A percentile compares a stretch with the other conserved stretches of the same genome.
Conservation (phyloP, 768 basidiomycete species). For the Tricholoma furcatifolium region DNA sequence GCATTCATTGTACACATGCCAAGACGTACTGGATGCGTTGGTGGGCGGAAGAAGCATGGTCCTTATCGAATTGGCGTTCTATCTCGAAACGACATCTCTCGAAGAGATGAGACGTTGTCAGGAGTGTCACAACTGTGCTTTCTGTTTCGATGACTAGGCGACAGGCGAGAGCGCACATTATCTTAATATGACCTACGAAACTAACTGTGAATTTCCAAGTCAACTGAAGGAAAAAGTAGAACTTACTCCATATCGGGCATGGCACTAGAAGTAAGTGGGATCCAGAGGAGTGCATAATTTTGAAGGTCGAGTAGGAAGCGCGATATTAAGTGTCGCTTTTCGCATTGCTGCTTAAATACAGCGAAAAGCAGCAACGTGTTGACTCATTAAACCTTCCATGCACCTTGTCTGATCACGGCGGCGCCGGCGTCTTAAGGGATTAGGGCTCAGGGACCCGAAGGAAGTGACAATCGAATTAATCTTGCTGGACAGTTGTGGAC, state of each 20-base stretch:
- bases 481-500: no score
- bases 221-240: not conserved
- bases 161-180: slow-evolving; percentile 9
- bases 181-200: slow-evolving; percentile 13
- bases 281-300: not conserved
- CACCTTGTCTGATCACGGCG: no score
- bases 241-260: slow-evolving; percentile 7
- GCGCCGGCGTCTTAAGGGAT: no score
- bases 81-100: slow-evolving; percentile 9
- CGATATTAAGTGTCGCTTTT: no score
- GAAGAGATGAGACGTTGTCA: not conserved
- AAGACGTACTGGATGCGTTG: no score
- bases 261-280: slow-evolving; percentile 5
- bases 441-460: no score
- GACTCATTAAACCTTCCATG: no score
- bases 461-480: no score
- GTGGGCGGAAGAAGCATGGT: not conserved
- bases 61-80: slow-evolving; percentile 2
- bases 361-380: no score
- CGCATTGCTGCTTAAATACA: no score
- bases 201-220: not conserved
- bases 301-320: no score
- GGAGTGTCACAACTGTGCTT: slow-evolving; percentile 10
- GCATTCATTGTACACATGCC: no score
- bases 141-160: slow-evolving; percentile 11